These are phyloP conservation scores for Basidioascus undulatus DNA, from an alignment of 768 basidiomycete species.

Conservation along the genomic window DNA sequence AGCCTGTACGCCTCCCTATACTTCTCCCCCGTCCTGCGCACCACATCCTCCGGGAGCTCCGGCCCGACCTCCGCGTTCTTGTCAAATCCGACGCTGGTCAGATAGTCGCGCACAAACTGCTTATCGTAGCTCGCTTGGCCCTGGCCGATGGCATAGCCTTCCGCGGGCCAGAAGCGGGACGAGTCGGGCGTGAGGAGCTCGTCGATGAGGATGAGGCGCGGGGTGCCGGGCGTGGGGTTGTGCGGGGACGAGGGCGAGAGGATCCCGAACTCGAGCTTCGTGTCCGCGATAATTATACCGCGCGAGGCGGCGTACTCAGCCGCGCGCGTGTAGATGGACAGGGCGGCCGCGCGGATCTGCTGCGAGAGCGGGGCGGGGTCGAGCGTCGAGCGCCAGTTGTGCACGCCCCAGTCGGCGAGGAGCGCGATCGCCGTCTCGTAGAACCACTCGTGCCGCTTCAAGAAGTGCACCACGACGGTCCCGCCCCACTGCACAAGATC, in stretches of 20 bases:
- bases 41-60: constrained; percentile 47
- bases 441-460: constrained; percentile 95
- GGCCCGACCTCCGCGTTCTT: constrained; percentile 52
- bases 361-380: too few relatives aligned
- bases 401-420: too few relatives aligned
- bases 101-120: constrained; percentile 81
- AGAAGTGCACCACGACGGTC: constrained; percentile 84
- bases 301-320: constrained; percentile 43
- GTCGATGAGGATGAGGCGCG: constrained; percentile 61
- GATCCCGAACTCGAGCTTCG: constrained; percentile 95
- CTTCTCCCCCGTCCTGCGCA: constrained; percentile 47
- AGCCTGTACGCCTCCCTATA: constrained; percentile 44
- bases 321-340: constrained; percentile 55
- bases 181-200: constrained; percentile 96
- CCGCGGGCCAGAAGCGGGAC: constrained; percentile 81
- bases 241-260: constrained; percentile 20
- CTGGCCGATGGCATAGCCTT: constrained; percentile 43
- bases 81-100: constrained; percentile 42
- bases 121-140: constrained; percentile 86
- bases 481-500: too few relatives aligned
- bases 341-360: too few relatives aligned
- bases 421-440: constrained; percentile 75
- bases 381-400: too few relatives aligned
- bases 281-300: constrained; percentile 86
- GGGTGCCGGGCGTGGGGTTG: constrained; percentile 17